Base-by-base conservation (phyloP, 306 rosid genomes). In the Lotus japonicus region DNA sequence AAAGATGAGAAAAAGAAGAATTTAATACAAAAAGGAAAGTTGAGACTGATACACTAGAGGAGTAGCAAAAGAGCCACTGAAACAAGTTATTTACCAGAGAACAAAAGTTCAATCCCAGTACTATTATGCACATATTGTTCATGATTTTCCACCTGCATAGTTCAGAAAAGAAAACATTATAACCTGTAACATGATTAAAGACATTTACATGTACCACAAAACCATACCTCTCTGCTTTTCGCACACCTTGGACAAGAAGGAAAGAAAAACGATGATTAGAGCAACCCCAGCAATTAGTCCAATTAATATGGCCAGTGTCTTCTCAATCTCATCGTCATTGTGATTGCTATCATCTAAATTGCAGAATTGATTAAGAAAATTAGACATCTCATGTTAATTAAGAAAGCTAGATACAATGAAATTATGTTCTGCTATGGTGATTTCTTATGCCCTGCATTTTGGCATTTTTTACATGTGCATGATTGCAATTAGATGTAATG, bases 251-350 rank as follows among this genome's bases (percentile, higher is more conserved):
- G 79, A 67, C 76, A 82, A 71, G 90, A 73, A 88, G 65, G 86
- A 77, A 68, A 94, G 60, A 77, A 88, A 88, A 35, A 86, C 61
- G 4, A 88, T 72, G 53, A 94, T 51, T 2, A 94, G 57, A 59
- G 88, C 97, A 63, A 85, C 89, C 2, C 79, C 97, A 16, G 92
- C 97, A 52, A 90, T 75, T 72, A 88, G 81, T 65, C 90, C 98
- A 66, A 94, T 82, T 56, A 87, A 42, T 48, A 94, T 83, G 45
- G 98, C 98, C 0, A 90, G 85, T 58, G 94, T 90, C 86, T 74
- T 88, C 77, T 85, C 89, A 16, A 82, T 55, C 23, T 86, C 85
- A 66, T 90, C 66, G 39, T 85, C 77, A 43, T 89, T 42, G 18
- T 55, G 42, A 11, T 72, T 72, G 2, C 43, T 49, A 18, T 59